phyloP scores from a whole-genome alignment of 192 early-diverging fungal species.

The Coemansia sp. region DNA sequence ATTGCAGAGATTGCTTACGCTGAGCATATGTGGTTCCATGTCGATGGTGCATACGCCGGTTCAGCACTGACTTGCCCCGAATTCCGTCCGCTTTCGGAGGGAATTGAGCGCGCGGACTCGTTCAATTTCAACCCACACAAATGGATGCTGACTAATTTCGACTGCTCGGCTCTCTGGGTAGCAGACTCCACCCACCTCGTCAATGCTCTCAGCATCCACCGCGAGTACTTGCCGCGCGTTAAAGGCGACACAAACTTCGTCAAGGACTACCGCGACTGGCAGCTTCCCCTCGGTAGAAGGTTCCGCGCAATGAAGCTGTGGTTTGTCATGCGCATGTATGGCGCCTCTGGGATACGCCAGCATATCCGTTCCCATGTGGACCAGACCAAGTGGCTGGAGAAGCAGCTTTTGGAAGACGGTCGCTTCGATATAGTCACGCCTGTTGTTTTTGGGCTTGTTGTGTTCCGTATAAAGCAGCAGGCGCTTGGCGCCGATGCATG shows the following conservation, averaged over 20 bases:
- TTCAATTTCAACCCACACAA: conserved; percentile 67
- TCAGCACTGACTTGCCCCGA: conserved; percentile 60
- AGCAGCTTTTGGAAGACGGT: conserved; percentile 36
- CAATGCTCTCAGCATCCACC: conserved; percentile 57
- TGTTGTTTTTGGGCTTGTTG: conserved; percentile 49
- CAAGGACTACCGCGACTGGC: conserved; percentile 60
- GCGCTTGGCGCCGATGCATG: conserved; percentile 3
- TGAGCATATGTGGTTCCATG: conserved; percentile 59
- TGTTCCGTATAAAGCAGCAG: conserved; percentile 48
- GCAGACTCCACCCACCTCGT: conserved; percentile 49
- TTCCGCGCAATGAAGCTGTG: conserved; percentile 67
- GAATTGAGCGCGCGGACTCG: conserved; percentile 60
- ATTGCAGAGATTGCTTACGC: conserved; percentile 51
- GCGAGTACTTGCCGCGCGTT: conserved; percentile 54
- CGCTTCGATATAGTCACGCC: conserved; percentile 53
- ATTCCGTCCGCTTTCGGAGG: conserved; percentile 50
- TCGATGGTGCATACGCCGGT: conserved; percentile 70
- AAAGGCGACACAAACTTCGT: conserved; percentile 40
- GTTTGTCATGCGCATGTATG: conserved; percentile 65
- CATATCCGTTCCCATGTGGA: conserved; percentile 52
- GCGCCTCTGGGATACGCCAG: conserved; percentile 53
- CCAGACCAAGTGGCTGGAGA: conserved; percentile 42
- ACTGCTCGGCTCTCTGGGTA: conserved; percentile 65
- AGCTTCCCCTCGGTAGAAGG: conserved; percentile 58
- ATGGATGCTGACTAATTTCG: conserved; percentile 65